Evolutionary conservation across 176 grass and related monocot species (phyloP).

Genomic region (Oryza punctata): DNA sequence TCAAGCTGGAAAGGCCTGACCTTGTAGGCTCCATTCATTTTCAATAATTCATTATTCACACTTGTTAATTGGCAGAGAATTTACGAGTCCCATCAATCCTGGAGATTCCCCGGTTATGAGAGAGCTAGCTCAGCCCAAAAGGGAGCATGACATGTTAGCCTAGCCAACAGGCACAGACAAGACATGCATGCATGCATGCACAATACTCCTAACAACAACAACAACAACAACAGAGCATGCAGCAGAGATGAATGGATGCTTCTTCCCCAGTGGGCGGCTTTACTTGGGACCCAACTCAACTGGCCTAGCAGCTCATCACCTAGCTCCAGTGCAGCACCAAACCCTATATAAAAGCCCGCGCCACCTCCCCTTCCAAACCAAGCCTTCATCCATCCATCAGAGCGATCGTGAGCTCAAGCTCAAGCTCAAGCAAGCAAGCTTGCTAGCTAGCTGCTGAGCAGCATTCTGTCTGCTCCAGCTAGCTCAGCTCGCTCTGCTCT

Average conservation of each 20-base stretch:
- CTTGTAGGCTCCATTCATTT: not conserved
- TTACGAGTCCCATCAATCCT: constrained; percentile 35
- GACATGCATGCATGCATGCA: constrained; percentile 10
- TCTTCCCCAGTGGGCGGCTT: not conserved
- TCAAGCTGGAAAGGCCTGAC: not conserved
- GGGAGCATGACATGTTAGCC: too few relatives aligned
- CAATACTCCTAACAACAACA: too few relatives aligned
- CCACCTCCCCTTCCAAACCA: constrained; percentile 44
- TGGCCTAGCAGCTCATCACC: not conserved
- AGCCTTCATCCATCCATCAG: not conserved
- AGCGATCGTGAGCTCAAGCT: not conserved
- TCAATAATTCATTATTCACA: not conserved
- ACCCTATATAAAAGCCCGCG: constrained; percentile 78
- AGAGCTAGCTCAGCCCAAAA: constrained; percentile 8
- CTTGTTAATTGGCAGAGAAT: not conserved
- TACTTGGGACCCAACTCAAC: not conserved
- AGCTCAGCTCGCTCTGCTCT: constrained; percentile 12
- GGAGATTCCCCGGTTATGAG: constrained; percentile 28
- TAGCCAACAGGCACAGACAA: not conserved
- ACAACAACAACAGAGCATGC: too few relatives aligned
- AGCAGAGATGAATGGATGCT: too few relatives aligned
- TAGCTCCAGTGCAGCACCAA: constrained; percentile 47
- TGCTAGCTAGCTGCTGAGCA: not conserved
- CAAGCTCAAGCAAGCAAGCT: not conserved
- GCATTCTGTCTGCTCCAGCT: constrained; percentile 23